phyloP scores from a whole-genome alignment of 192 early-diverging fungal species.

The Gryganskiella cystojenkinii region DNA sequence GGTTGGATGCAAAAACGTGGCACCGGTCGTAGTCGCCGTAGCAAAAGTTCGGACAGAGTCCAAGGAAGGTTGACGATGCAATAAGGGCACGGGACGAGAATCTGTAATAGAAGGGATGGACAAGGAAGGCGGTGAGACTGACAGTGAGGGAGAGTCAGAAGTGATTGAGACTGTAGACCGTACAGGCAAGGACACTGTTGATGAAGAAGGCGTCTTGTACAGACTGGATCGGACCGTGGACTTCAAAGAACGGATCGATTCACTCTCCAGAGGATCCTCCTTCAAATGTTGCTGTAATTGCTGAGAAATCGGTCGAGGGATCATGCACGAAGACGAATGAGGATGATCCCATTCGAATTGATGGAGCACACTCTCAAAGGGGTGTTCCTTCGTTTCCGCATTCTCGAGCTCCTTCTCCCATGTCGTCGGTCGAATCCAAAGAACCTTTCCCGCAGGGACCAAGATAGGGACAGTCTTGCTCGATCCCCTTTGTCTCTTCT shows the following conservation, averaged over 20 bases:
- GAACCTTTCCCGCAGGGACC: slow-evolving; percentile 57
- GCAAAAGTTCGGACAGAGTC: slow-evolving; percentile 12
- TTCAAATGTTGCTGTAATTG: slow-evolving; percentile 24
- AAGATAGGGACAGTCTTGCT: slow-evolving; percentile 40
- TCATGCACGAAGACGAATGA: slow-evolving; percentile 13
- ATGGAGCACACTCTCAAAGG: slow-evolving; percentile 25
- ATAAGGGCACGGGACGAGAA: too few relatives aligned
- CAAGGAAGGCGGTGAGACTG: not conserved
- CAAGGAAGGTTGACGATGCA: slow-evolving; percentile 8
- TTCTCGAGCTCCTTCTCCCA: slow-evolving; percentile 49
- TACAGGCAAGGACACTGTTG: not conserved
- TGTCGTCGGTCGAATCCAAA: slow-evolving; percentile 56
- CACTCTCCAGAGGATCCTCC: slow-evolving; percentile 24
- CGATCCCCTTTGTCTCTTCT: not conserved
- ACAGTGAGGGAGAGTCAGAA: too few relatives aligned
- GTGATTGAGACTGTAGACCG: too few relatives aligned
- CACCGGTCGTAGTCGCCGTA: slow-evolving; percentile 13
- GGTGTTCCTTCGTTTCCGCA: slow-evolving; percentile 34
- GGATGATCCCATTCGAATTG: slow-evolving; percentile 53
- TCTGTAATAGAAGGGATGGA: too few relatives aligned
- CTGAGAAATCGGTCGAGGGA: slow-evolving; percentile 19
- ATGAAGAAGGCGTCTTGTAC: not conserved
- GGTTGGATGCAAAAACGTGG: slow-evolving; percentile 11
- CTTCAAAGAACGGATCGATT: slow-evolving; percentile 32
- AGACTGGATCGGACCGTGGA: slow-evolving; percentile 31